phyloP scores from a whole-genome alignment of 2,329 filamentous ascomycete species.

The Graphilbum fragrans region DNA sequence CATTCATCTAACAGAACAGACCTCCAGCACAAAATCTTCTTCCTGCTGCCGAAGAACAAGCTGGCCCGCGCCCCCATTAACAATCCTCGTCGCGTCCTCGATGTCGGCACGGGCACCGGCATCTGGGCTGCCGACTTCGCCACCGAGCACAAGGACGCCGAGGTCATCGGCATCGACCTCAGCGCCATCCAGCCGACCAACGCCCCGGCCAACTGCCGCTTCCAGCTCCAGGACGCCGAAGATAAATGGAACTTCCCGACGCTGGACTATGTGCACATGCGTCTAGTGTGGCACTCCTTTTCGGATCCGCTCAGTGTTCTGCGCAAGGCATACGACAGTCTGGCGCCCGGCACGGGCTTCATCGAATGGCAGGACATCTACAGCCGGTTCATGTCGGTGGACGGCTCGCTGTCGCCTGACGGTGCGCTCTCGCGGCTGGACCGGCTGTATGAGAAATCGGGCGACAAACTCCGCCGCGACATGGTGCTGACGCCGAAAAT shows the following conservation, averaged over 20 bases:
- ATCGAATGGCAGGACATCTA: constrained; percentile 23
- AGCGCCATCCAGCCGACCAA: constrained; percentile 37
- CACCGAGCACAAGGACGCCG: constrained; percentile 26
- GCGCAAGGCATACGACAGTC: constrained; percentile 18
- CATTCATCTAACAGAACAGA: constrained; percentile 1
- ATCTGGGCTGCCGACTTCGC: constrained; percentile 18
- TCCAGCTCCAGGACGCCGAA: constrained; percentile 52
- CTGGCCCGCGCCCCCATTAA: constrained; percentile 10
- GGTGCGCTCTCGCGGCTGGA: constrained; percentile 19
- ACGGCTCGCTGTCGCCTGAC: constrained; percentile 17
- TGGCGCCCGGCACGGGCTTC: constrained; percentile 19
- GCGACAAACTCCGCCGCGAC: constrained; percentile 18
- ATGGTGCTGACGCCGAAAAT: constrained; percentile 17
- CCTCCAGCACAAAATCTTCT: constrained; percentile 8
- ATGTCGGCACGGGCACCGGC: constrained; percentile 12
- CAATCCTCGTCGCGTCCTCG: constrained; percentile 10
- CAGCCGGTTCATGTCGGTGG: constrained; percentile 17
- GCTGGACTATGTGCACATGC: constrained; percentile 50
- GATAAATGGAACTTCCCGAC: constrained; percentile 31
- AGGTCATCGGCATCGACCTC: constrained; percentile 34
- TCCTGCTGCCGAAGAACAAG: constrained; percentile 10
- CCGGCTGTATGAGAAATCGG: constrained; percentile 14
- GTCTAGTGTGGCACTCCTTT: constrained; percentile 16
- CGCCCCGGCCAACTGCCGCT: constrained; percentile 50
- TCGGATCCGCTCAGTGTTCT: constrained; percentile 9